Evolutionary conservation across 1,139 yeast genomes (phyloP).

Genomic region (Pichia sp.): DNA sequence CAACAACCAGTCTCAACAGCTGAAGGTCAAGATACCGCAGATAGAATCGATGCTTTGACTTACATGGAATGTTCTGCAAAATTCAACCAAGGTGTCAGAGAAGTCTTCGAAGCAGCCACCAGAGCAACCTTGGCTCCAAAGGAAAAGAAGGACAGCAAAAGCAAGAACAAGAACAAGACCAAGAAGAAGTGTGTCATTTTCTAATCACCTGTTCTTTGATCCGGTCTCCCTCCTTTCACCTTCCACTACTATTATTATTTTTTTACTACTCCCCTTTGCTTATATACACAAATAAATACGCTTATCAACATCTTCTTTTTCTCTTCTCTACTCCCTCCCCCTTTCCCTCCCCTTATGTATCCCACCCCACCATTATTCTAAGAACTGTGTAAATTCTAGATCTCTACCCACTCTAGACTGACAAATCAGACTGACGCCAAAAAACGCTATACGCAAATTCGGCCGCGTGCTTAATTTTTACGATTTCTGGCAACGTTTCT

Average conservation of each 20-base stretch:
- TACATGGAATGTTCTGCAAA: slow-evolving; percentile 94
- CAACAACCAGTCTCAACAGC: slow-evolving; percentile 71
- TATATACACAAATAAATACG: no score
- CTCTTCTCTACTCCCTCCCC: no score
- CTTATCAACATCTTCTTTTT: no score
- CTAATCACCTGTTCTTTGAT: background rate
- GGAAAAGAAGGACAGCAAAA: slow-evolving; percentile 43
- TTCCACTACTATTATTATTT: background rate
- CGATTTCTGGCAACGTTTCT: no score
- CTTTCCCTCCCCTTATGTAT: background rate
- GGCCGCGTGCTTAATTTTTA: no score
- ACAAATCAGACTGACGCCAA: no score
- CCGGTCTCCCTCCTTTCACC: background rate
- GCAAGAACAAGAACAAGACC: slow-evolving; percentile 46
- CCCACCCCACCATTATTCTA: no score
- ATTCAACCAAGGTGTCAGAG: slow-evolving; percentile 87
- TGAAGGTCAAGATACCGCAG: slow-evolving; percentile 85
- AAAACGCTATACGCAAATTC: no score
- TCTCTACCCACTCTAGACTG: no score
- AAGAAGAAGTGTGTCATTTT: slow-evolving; percentile 39
- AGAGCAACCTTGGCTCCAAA: slow-evolving; percentile 75
- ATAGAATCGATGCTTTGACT: slow-evolving; percentile 80
- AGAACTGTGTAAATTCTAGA: no score
- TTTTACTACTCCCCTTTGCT: background rate
- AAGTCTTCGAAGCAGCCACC: slow-evolving; percentile 90